Evolutionary conservation across 441 rosid species (phyloP).

Genomic region (Populus hybrid): DNA sequence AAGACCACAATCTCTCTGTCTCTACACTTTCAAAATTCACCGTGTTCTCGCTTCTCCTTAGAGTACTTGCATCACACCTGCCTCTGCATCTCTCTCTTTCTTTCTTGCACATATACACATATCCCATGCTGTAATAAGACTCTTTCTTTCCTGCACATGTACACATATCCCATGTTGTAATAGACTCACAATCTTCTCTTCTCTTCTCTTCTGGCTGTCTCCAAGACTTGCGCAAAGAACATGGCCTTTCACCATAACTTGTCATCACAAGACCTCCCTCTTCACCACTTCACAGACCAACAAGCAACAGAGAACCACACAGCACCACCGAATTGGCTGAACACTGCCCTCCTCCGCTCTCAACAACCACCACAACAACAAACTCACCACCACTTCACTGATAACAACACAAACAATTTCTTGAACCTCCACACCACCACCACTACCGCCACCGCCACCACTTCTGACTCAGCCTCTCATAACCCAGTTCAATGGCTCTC

Average conservation of each 20-base stretch:
- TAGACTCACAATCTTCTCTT: neutral
- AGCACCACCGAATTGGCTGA: constrained; percentile 76
- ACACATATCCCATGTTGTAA: constrained; percentile 10
- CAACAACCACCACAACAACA: constrained; percentile 38
- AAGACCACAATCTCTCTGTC: too few species aligned
- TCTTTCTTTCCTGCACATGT: neutral
- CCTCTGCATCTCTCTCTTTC: constrained; percentile 2
- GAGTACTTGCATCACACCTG: neutral
- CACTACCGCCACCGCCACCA: constrained; percentile 39
- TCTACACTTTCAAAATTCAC: neutral
- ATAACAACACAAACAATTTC: constrained; percentile 34
- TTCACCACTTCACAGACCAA: constrained; percentile 67
- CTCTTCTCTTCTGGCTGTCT: neutral
- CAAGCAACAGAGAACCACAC: constrained; percentile 26
- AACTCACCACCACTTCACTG: constrained; percentile 40
- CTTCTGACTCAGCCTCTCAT: constrained; percentile 44
- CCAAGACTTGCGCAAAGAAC: neutral
- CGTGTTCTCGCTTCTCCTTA: neutral
- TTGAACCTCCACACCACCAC: constrained; percentile 66
- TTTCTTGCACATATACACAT: too few species aligned
- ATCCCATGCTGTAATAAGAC: too few species aligned
- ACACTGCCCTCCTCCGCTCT: constrained; percentile 74
- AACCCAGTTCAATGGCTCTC: constrained; percentile 60
- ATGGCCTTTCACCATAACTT: constrained; percentile 89
- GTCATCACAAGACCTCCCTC: constrained; percentile 60